phyloP scores from a whole-genome alignment of 768 basidiomycete genomes.

The Termitomyces sp. region DNA sequence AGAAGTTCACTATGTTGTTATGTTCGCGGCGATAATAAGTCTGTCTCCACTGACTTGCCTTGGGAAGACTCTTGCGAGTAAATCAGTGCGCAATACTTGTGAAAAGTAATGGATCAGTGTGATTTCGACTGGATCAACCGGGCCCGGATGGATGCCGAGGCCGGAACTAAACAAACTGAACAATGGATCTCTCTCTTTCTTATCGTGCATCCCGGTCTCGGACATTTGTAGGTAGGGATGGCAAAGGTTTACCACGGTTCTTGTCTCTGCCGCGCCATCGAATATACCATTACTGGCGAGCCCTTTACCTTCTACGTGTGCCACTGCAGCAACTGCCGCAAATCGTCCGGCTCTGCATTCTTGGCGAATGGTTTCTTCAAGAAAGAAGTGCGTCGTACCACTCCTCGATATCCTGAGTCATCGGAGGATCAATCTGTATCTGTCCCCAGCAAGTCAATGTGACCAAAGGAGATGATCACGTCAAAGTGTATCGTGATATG shows the following conservation, averaged over 20 bases:
- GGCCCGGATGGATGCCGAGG: background rate
- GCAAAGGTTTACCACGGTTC: slow-evolving; percentile 9
- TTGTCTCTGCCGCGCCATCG: slow-evolving; percentile 11
- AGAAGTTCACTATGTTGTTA: too few relatives aligned
- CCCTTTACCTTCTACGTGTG: slow-evolving; percentile 17
- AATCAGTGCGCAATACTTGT: too few relatives aligned
- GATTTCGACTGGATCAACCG: background rate
- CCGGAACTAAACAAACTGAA: background rate
- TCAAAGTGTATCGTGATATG: slow-evolving; percentile 18
- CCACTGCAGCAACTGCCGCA: slow-evolving; percentile 21
- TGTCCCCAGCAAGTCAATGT: slow-evolving; percentile 16
- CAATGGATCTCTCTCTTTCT: background rate
- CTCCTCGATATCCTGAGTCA: background rate
- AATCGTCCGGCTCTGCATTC: slow-evolving; percentile 20
- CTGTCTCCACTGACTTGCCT: too few relatives aligned
- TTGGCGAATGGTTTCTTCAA: slow-evolving; percentile 21
- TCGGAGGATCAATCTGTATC: too few relatives aligned
- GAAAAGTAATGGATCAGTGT: too few relatives aligned
- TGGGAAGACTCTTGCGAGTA: too few relatives aligned
- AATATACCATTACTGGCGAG: slow-evolving; percentile 13
- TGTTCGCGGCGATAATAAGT: too few relatives aligned
- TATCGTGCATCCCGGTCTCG: too few relatives aligned
- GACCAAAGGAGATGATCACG: slow-evolving; percentile 16
- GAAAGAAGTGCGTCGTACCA: slow-evolving; percentile 13
- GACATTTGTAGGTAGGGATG: background rate